Conservation (phyloP, 805 yeast species). For the Clavispora carvajalis region DNA sequence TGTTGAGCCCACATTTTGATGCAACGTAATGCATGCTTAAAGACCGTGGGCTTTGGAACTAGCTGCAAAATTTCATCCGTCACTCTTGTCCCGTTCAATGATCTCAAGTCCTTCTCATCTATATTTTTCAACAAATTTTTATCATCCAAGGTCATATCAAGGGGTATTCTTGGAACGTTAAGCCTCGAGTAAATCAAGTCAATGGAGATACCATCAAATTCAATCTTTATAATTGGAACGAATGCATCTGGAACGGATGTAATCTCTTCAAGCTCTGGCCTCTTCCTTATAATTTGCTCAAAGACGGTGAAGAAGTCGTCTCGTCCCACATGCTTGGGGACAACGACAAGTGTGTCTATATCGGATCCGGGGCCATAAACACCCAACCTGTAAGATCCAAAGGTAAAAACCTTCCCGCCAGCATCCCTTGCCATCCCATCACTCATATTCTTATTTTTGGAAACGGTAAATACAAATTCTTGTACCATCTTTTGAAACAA, state of each 20-base stretch:
- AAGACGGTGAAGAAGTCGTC: constrained; percentile 87
- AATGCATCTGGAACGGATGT: constrained; percentile 94
- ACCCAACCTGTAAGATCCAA: constrained; percentile 90
- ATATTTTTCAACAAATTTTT: constrained; percentile 80
- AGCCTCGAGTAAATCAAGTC: constrained; percentile 84
- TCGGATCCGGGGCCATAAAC: constrained; percentile 98
- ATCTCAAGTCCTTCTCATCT: constrained; percentile 86
- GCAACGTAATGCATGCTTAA: constrained; percentile 87
- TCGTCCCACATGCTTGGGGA: constrained; percentile 89
- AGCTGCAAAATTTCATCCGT: constrained; percentile 87
- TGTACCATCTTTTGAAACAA: constrained; percentile 68
- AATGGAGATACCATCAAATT: constrained; percentile 85
- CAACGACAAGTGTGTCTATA: constrained; percentile 95
- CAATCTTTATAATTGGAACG: constrained; percentile 93
- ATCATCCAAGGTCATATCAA: constrained; percentile 68
- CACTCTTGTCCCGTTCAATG: constrained; percentile 93
- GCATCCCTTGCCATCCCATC: constrained; percentile 98
- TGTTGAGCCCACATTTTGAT: constrained; percentile 96
- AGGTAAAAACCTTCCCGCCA: constrained; percentile 96
- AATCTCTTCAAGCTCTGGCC: constrained; percentile 85
- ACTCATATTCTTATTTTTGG: constrained; percentile 80
- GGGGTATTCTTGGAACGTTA: constrained; percentile 79
- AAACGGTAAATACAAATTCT: constrained; percentile 79
- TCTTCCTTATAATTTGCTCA: constrained; percentile 57
- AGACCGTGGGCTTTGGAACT: constrained; percentile 90